Percentiles rank a stretch among this genome's conserved stretches.
These are phyloP conservation scores for Allium fistulosum DNA, from an alignment of 106 monocot species.

Conservation along the genomic window DNA sequence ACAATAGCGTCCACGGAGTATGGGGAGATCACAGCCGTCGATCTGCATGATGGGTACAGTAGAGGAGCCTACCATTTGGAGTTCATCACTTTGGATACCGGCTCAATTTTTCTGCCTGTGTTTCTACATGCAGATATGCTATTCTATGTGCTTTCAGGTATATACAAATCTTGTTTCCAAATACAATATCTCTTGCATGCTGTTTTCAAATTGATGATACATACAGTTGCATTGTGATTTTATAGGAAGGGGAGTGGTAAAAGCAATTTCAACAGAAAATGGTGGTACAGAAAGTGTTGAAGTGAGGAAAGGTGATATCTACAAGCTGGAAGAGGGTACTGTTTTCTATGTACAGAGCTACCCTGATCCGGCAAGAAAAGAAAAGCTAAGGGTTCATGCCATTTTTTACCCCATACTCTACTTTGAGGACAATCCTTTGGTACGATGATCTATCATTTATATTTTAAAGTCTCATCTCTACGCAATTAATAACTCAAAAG, in stretches of 20 bases:
- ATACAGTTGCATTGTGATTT: no score
- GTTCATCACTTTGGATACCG: conserved; percentile 67
- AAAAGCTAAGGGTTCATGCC: conserved; percentile 67
- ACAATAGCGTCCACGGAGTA: conserved; percentile 30
- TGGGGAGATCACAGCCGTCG: conserved; percentile 58
- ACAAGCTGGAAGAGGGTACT: conserved; percentile 49
- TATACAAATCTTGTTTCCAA: no score
- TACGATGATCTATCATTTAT: background rate
- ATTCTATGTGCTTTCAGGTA: conserved; percentile 80
- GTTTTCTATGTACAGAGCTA: conserved; percentile 63
- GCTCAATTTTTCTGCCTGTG: conserved; percentile 70
- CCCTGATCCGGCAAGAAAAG: conserved; percentile 22
- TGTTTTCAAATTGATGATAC: no score
- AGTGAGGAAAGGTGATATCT: conserved; percentile 60
- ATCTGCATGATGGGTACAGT: conserved; percentile 34
- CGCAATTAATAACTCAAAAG: no score
- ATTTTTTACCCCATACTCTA: conserved; percentile 33
- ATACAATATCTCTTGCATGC: no score
- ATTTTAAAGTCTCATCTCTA: no score
- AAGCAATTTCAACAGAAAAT: conserved; percentile 30
- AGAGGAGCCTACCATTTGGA: conserved; percentile 45
- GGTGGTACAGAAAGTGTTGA: conserved; percentile 17
- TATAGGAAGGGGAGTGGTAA: conserved; percentile 60
- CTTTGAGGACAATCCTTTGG: conserved; percentile 5
- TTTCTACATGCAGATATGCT: conserved; percentile 84